Evolutionary conservation across 2,329 filamentous ascomycete genomes (phyloP), one percentile per base, ranked within the genome.

Genomic region (Trichoderma breve): DNA sequence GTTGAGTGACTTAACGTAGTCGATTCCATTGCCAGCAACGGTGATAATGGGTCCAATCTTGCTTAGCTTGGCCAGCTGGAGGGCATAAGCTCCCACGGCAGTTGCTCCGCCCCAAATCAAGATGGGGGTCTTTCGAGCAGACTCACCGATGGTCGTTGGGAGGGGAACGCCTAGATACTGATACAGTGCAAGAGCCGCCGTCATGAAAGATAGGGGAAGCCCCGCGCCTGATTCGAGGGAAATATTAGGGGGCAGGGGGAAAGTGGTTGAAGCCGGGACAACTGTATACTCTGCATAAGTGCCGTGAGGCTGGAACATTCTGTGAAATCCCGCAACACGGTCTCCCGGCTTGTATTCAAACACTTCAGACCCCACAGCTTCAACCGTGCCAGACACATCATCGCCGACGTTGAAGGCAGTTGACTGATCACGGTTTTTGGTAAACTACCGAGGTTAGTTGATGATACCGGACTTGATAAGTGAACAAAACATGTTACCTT

Each of bases 201-300:
- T 66, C 63, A 66, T 66, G 14, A 66, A 66, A 14, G 63, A 66
- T 55, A 66, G n/a, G 7, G 63, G 63, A 36, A 66, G 63, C 6
- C 63, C 63, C 1, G 63, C 63, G 3, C 63, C 63, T 15, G 63
- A 66, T 34, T 66, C 47, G 68, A 88, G 89, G 12, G 81, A 83
- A 3, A 82, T 82, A 26, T 81, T 79, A 32, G 81, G 73, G 0
- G 87, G 85, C 30, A 89, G 80, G 74, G 85, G 85, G 76, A 89
- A 89, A 0, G 88, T 90, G 0, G 87, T 87, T 74, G 86, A 82
- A 30, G 83, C 82, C 81, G 82, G 85, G 2, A 85, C 84, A 18
- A 90, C 78, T 3, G 87, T 85, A 76, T 90, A 91, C 75, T 90
- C 88, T 14, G 88, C 89, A 75, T 85, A 90, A 34, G 82, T 85